Base-by-base conservation (phyloP, 169 alveolate genomes). In the Plasmodium vinckei region DNA sequence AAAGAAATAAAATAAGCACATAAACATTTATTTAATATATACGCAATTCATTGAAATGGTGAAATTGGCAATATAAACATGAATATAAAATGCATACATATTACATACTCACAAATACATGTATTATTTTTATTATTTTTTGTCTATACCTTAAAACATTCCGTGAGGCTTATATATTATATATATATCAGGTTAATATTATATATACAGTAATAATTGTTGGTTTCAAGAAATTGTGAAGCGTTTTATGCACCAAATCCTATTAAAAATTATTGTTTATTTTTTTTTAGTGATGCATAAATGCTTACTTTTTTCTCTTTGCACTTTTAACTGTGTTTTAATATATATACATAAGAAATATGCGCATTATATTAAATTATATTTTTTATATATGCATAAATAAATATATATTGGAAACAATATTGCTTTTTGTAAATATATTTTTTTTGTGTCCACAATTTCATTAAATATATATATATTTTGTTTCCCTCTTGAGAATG, bases 191-290 rank as follows among this genome's bases (percentile, higher is more conserved):
- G 25, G 6, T 61, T 73, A 17, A 17, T 59, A 27, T 21, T 46
- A 51, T 73, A 44, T 44, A 33, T 64, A 42, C 64, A 59, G 47
- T 65, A 65, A 65, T n/a, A 42, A 10, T 64, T 19, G 65, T 73
- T 73, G 47, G 57, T 61, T 64, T 42, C n/a, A 47, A 15, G 6
- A 49, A 42, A 68, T 15, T 57, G 54, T 63, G 44, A 49, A 61
- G 67, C 61, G 59, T 60, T 73, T 73, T 33, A 67, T 73, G 87
- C 87, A 73, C 87, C 73, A 73, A 60, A 17, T 49, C 27, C 17
- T 57, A 73, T 46, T 27, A 23, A n/a, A 57, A 49, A 46, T n/a
- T 15, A n/a, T 33, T 68, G n/a, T 67, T 67, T 21, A 42, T 68
- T 68, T 46, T 46, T 23, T 23, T 25, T 68, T 42, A 25, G 57